Base-by-base conservation (phyloP, 768 basidiomycete species). In the Pisolithus albus region DNA sequence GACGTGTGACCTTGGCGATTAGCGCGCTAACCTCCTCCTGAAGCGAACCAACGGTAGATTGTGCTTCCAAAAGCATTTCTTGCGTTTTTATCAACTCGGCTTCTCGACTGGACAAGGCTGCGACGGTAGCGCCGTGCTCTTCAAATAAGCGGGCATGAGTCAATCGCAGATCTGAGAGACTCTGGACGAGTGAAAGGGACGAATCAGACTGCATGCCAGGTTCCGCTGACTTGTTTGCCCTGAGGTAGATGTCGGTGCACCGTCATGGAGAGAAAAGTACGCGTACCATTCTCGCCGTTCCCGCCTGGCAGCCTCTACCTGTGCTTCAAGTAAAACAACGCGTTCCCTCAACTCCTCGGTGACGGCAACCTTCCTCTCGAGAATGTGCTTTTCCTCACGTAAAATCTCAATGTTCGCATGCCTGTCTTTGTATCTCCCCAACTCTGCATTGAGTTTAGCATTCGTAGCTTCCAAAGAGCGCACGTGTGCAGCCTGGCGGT, bases 381-480 rank as follows among this genome's bases (percentile, higher is more conserved):
- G 64, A 0, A 74, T 73, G 5, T 81, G 73, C 55, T 89, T 88
- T 67, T 91, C 85, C 62, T 91, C 89, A 30, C 77, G 72, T 34
- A 92, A 61, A 2, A 91, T 82, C 53, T 88, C 86, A 3, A 86
- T 67, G 56, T 78, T 83, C 7, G 73, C 66, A n/a, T 82, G 71
- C 1, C 77, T 71, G 53, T 81, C 81, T 32, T 78, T 73, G 15
- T 87, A 71, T 10, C 72, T 56, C 6, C 64, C 64, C 15, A 88
- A 58, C 57, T 91, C 86, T 0, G 73, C 60, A 3, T 62, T 73
- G 49, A 87, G 65, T 53, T 74, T 77, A 1, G 75, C 66, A 54
- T 89, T 89, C 3, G 72, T 71, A 6, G 70, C 60, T 61, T 91
- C 86, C 0, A 90, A 69, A 0, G 70, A 72, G 0, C 79, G 78